Conservation (phyloP, 768 basidiomycete species). For the Tulasnella calospora region DNA sequence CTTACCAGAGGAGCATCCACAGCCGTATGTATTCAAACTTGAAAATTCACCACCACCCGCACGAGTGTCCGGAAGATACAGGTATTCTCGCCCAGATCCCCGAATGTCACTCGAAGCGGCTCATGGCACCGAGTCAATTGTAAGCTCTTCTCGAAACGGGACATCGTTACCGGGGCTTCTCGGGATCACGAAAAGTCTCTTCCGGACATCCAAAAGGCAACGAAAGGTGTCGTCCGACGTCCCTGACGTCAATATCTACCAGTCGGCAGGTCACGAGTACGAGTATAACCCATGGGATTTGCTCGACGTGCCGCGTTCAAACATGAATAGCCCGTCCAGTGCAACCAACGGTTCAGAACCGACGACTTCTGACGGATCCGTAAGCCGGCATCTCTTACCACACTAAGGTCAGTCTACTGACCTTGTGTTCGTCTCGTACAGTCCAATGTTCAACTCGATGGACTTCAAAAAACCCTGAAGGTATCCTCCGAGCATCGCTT, state of each 20-base stretch:
- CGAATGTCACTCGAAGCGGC: background rate
- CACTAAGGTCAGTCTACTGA: background rate
- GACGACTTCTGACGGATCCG: background rate
- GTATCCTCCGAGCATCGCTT: background rate
- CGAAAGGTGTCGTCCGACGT: background rate
- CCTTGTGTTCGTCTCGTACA: background rate
- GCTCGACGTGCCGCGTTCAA: background rate
- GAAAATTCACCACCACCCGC: background rate
- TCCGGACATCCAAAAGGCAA: background rate
- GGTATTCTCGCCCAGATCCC: background rate
- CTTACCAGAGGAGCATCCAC: background rate
- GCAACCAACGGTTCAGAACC: background rate
- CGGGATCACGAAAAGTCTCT: background rate
- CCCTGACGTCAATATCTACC: background rate
- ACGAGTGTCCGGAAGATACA: background rate
- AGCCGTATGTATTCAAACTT: background rate
- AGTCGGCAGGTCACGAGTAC: background rate
- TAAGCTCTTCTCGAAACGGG: background rate
- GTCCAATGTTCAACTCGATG: background rate
- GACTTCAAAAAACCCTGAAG: background rate
- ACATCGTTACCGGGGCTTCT: background rate
- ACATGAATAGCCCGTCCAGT: background rate
- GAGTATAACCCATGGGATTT: background rate
- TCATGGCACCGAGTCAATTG: background rate
- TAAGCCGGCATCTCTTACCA: background rate